Conservation (phyloP, 148 eudicot genomes). For the Simmondsia chinensis region DNA sequence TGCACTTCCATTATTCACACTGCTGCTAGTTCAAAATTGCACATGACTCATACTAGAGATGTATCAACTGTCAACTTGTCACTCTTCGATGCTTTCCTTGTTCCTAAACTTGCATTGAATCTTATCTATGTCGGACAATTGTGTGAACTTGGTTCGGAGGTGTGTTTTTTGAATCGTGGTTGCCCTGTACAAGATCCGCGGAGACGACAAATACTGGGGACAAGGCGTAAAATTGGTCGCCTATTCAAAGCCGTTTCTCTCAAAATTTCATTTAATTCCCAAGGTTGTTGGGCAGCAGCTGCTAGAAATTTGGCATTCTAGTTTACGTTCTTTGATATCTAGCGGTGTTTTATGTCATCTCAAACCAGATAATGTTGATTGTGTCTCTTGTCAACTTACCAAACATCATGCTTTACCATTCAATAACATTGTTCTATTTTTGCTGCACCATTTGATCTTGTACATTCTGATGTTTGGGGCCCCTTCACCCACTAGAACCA, state of each 20-base stretch:
- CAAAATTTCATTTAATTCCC: not conserved
- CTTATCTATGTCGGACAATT: constrained; percentile 12
- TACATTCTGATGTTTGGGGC: constrained; percentile 6
- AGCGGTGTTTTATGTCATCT: not conserved
- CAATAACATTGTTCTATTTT: not conserved
- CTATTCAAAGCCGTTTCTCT: not conserved
- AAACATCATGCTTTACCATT: constrained; percentile 1
- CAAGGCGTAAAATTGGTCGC: not conserved
- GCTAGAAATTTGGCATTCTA: constrained; percentile 3
- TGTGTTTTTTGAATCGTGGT: not conserved
- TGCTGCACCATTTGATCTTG: constrained; percentile 8
- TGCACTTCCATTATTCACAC: not conserved
- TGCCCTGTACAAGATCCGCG: not conserved
- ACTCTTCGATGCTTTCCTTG: not conserved
- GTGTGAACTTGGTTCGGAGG: constrained; percentile 7
- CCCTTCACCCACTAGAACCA: not conserved
- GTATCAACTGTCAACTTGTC: not conserved
- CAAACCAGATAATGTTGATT: not conserved
- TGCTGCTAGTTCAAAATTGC: not conserved
- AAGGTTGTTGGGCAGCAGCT: not conserved
- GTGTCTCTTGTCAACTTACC: not conserved
- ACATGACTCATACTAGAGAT: not conserved
- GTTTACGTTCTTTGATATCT: not conserved
- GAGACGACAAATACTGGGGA: not conserved
- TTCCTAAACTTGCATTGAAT: constrained; percentile 11